Conservation (phyloP, 1,139 yeast species). For the Yamadazyma atlantica region DNA sequence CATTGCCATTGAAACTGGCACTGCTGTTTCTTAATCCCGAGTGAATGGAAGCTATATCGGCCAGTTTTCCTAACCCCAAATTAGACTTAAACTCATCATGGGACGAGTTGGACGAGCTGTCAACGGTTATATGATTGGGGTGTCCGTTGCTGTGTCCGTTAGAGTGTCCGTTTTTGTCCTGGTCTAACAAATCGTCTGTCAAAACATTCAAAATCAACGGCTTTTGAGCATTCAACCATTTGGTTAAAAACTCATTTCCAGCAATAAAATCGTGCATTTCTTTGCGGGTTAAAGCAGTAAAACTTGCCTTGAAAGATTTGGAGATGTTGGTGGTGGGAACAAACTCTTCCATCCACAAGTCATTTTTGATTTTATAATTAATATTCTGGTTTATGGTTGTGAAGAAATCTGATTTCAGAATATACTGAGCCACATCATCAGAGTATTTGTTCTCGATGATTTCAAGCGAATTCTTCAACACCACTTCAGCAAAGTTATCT, state of each 20-base stretch:
- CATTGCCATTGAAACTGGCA: conserved; percentile 2
- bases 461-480: conserved; percentile 26
- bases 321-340: conserved; percentile 12
- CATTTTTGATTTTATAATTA: conserved; percentile 24
- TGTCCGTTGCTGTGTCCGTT: not conserved
- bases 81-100: conserved; percentile 11
- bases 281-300: conserved; percentile 16
- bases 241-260: conserved; percentile 30
- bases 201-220: conserved; percentile 20
- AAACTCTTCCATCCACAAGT: conserved; percentile 32
- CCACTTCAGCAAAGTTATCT: conserved; percentile 38
- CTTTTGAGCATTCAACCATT: conserved; percentile 37
- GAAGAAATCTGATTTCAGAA: conserved; percentile 24
- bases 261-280: conserved; percentile 31
- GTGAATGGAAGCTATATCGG: conserved; percentile 44
- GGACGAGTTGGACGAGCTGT: conserved; percentile 2
- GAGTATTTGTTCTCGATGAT: conserved; percentile 32
- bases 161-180: not conserved
- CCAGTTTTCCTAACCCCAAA: conserved; percentile 42
- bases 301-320: conserved; percentile 4
- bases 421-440: conserved; percentile 25
- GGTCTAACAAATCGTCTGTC: conserved; percentile 6
- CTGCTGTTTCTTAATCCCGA: conserved; percentile 28
- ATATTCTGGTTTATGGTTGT: conserved; percentile 27
- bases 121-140: conserved; percentile 4